Base-by-base conservation (phyloP, 2,329 filamentous ascomycete genomes). In the Escovopsis sp. region DNA sequence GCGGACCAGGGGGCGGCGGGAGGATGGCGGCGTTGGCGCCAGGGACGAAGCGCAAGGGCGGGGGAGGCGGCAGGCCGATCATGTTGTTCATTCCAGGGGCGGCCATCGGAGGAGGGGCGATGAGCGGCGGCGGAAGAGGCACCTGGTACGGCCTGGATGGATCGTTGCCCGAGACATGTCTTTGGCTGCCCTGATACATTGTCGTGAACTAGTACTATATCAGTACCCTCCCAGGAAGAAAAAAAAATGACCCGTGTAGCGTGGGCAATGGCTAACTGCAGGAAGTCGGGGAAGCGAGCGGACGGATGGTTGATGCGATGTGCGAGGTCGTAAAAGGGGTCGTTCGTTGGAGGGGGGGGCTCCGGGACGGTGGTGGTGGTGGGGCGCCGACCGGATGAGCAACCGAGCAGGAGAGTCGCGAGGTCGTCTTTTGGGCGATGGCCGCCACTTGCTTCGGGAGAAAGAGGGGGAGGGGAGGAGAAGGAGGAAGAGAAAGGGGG, bases 101-200 rank as follows among this genome's bases (percentile, higher is more conserved):
- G 34, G 50, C 42, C 51, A 63, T 61, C 38, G 70, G 70, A 39
- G 67, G 65, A 39, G 67, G 65, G 24, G 70, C 68, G 61, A 74
- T 69, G 42, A 72, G 71, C 42, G 72, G 71, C 41, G 70, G 72
- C 37, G 71, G 71, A 44, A 71, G 72, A 47, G 71, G 71, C 48
- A 76, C 62, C 51, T 69, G 69, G 53, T 68, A 76, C 37, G 69
- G 57, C 56, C 72, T 67, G 47, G 66, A 60, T 46, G 65, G 62
- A 52, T 76, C 71, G 47, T 55, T 57, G 54, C 57, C 59, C 54
- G 62, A 60, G 49, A 59, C 61, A 61, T 67, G 64, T 56, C 70
- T 62, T 56, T 73, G 71, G 35, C 65, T 60, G 49, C 65, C 65
- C 53, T 67, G 66, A 60, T 75, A 77, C 73, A 77, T 77, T 58